Percentiles rank a stretch among this genome's conserved stretches.
Evolutionary conservation across 73 alveolate genomes (phyloP).

Genomic region (Blepharisma japonicum): DNA sequence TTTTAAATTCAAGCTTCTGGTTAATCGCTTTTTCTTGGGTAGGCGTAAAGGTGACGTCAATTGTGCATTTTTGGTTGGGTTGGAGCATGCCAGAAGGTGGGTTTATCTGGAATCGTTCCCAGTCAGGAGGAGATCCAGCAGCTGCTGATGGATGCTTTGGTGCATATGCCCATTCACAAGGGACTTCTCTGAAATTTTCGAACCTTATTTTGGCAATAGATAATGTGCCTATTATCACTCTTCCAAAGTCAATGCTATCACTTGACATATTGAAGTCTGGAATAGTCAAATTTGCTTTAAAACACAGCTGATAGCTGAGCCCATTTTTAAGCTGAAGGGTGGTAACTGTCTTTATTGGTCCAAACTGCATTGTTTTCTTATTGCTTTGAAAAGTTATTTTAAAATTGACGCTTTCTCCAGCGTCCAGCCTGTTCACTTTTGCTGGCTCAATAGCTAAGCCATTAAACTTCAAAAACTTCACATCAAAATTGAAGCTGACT

Average conservation of each 20-base stretch:
- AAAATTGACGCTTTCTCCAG: conserved; percentile 54
- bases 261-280: conserved; percentile 93
- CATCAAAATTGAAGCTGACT: conserved; percentile 65
- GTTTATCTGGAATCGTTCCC: conserved; percentile 83
- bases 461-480: conserved; percentile 51
- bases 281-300: conserved; percentile 90
- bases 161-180: conserved; percentile 93
- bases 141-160: conserved; percentile 74
- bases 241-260: conserved; percentile 92
- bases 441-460: conserved; percentile 83
- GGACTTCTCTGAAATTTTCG: conserved; percentile 93
- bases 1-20: conserved; percentile 82
- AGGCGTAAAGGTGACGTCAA: conserved; percentile 95
- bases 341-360: conserved; percentile 78
- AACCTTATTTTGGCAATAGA: conserved; percentile 89
- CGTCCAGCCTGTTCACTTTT: conserved; percentile 62
- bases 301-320: conserved; percentile 85
- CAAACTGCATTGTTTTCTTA: conserved; percentile 91
- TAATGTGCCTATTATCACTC: conserved; percentile 92
- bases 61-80: conserved; percentile 88
- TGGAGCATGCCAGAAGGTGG: conserved; percentile 92
- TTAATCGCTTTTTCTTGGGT: conserved; percentile 76
- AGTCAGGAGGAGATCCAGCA: conserved; percentile 71
- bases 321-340: conserved; percentile 92
- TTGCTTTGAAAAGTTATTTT: conserved; percentile 64